Percentiles rank a stretch among this genome's conserved stretches.
phyloP scores from a whole-genome alignment of 805 yeast species.

The Alloascoidea hylecoeti region DNA sequence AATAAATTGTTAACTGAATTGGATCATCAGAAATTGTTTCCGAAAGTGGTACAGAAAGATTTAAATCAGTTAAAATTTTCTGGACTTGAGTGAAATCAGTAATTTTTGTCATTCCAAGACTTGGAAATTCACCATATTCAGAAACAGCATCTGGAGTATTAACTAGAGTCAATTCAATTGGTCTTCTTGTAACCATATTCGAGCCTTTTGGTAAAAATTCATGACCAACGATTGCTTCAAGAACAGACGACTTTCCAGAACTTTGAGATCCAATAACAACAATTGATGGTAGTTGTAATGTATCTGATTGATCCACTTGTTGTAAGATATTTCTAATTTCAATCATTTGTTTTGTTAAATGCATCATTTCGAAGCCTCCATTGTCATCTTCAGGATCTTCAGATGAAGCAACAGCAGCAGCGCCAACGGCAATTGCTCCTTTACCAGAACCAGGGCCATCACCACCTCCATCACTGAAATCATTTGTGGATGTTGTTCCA shows the following conservation, averaged over 20 bases:
- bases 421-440: constrained; percentile 44
- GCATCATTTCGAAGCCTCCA: constrained; percentile 59
- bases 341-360: constrained; percentile 90
- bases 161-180: constrained; percentile 86
- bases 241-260: constrained; percentile 92
- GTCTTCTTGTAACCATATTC: constrained; percentile 97
- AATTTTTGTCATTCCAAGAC: constrained; percentile 64
- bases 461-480: constrained; percentile 16
- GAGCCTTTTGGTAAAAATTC: constrained; percentile 95
- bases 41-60: constrained; percentile 77
- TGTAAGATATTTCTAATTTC: constrained; percentile 76
- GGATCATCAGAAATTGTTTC: constrained; percentile 92
- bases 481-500: constrained; percentile 16
- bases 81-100: constrained; percentile 87
- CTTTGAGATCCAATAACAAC: constrained; percentile 97
- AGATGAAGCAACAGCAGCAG: constrained; percentile 26
- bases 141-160: constrained; percentile 68
- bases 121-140: constrained; percentile 89
- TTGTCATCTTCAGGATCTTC: constrained; percentile 38
- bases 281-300: constrained; percentile 79
- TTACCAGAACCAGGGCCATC: constrained; percentile 29
- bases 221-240: constrained; percentile 95
- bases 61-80: constrained; percentile 71
- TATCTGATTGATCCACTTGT: constrained; percentile 61
- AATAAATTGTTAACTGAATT: constrained; percentile 78